phyloP scores from a whole-genome alignment of 2,329 filamentous ascomycete species.

The Alternaria atra region DNA sequence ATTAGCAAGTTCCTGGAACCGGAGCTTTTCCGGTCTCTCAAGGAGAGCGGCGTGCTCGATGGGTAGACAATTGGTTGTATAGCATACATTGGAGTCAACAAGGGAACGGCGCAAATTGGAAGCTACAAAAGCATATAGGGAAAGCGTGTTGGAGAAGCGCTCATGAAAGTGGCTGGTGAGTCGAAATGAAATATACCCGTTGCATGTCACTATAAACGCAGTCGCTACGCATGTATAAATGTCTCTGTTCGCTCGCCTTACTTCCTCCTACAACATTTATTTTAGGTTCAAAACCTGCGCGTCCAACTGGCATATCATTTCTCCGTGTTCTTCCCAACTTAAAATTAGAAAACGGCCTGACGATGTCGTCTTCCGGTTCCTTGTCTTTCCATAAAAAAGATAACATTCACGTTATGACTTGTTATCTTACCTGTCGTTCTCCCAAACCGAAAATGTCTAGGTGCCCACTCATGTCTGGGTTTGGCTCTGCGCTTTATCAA shows the following conservation, averaged over 20 bases:
- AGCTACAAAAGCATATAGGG: slow-evolving; percentile 6
- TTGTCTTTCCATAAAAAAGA: too few species aligned
- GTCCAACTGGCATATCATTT: background rate
- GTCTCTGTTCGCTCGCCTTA: background rate
- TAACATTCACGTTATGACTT: too few species aligned
- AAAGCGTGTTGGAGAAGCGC: background rate
- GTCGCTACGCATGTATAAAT: background rate
- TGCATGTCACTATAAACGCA: background rate
- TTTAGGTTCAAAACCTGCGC: background rate
- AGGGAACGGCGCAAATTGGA: slow-evolving; percentile 9
- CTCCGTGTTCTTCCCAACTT: background rate
- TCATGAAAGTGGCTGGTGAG: background rate
- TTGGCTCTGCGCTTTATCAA: too few species aligned
- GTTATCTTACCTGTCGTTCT: too few species aligned
- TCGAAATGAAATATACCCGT: slow-evolving; percentile 16
- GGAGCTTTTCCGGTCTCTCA: slow-evolving; percentile 86
- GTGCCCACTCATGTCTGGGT: too few species aligned
- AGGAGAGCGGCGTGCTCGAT: slow-evolving; percentile 88
- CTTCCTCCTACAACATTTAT: background rate
- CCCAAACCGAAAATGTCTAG: too few species aligned
- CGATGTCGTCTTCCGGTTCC: too few species aligned
- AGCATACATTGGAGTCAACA: slow-evolving; percentile 23
- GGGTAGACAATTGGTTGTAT: slow-evolving; percentile 44
- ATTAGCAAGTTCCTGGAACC: slow-evolving; percentile 97
- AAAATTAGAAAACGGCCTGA: too few species aligned